Evolutionary conservation across 2,329 filamentous ascomycete genomes (phyloP), one percentile per base, ranked within the genome.

Genomic region (Xylariaceae sp.): DNA sequence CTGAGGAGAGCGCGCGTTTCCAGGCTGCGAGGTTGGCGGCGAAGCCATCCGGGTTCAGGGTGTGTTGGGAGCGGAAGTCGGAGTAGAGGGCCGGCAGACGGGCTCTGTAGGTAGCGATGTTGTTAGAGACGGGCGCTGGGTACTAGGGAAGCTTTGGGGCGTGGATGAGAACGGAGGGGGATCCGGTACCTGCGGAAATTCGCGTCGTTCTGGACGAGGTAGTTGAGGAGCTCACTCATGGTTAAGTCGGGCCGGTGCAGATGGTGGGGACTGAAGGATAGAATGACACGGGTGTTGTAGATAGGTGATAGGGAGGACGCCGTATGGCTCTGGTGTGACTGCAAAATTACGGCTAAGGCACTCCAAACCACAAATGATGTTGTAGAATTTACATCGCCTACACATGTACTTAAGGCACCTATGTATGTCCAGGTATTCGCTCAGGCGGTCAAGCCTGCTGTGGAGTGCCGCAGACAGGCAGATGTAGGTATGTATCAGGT

Each of bases 1-100:
- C 89, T 49, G 84, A 79, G n/a, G 84, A 81, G 42, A 96, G 80
- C 2, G 87, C 91, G 40, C 83, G 82, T 55, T 88, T 85, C 92
- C 92, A 96, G 50, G 91, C 90, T 6, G 82, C 76, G 42, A 91
- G 79, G 71, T 96, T 96, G 43, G 91, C 90, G 19, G 80, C 77
- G 76, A 91, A 96, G 67, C 91, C 91, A 71, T 96, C 91, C 1
- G 91, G 90, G 69, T 96, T 96, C 20, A 89, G 84, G 40, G 82
- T 84, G 66, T 82, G 82, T 64, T 93, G 91, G 4, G 84, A 75
- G 40, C 85, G 80, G 70, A 96, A 96, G 72, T 96, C 92, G 46
- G 91, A 93, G 76, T 96, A 96, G 44, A 96, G 85, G 4, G 91
- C 93, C 12, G 90, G 87, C 12, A 96, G 81, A 48, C 92, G 89